Conservation (phyloP, 176 grass and related monocot genomes). For the Canna indica region DNA sequence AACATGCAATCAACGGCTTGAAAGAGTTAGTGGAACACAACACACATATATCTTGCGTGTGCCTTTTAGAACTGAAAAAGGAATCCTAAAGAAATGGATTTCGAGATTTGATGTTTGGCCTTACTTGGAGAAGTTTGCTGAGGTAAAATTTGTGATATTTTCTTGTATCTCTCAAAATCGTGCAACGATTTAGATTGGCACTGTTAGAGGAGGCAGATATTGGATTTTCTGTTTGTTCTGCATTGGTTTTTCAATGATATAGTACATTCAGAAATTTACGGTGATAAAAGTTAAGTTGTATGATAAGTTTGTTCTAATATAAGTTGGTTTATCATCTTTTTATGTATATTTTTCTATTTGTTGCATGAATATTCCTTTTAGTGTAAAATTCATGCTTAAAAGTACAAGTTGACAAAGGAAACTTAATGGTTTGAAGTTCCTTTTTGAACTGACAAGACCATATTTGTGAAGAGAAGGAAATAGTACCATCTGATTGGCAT, state of each 20-base stretch:
- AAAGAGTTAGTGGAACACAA: conserved; percentile 79
- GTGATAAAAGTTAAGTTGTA: too few relatives aligned
- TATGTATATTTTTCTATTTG: too few relatives aligned
- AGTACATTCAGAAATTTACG: not conserved
- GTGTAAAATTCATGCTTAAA: too few relatives aligned
- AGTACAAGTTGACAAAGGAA: too few relatives aligned
- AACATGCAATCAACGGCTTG: conserved; percentile 75
- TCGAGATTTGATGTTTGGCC: conserved; percentile 98
- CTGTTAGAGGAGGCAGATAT: too few relatives aligned
- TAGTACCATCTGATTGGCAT: too few relatives aligned
- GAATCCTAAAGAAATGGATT: conserved; percentile 82
- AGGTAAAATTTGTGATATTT: conserved; percentile 24
- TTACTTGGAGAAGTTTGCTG: conserved; percentile 68
- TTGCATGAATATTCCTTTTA: too few relatives aligned
- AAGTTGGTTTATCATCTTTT: too few relatives aligned
- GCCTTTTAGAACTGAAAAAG: conserved; percentile 71
- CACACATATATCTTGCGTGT: conserved; percentile 72
- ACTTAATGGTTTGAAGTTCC: too few relatives aligned
- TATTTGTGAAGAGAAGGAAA: too few relatives aligned
- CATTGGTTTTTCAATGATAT: not conserved
- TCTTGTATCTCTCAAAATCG: not conserved
- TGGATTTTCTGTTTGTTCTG: not conserved
- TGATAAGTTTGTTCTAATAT: too few relatives aligned
- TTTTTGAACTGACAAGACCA: too few relatives aligned
- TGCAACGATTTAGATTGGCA: conserved; percentile 3